Evolutionary conservation across 1,284 basidiomycete genomes (phyloP), one percentile per base, ranked within the genome.

Genomic region (Rhodotorula sp.): DNA sequence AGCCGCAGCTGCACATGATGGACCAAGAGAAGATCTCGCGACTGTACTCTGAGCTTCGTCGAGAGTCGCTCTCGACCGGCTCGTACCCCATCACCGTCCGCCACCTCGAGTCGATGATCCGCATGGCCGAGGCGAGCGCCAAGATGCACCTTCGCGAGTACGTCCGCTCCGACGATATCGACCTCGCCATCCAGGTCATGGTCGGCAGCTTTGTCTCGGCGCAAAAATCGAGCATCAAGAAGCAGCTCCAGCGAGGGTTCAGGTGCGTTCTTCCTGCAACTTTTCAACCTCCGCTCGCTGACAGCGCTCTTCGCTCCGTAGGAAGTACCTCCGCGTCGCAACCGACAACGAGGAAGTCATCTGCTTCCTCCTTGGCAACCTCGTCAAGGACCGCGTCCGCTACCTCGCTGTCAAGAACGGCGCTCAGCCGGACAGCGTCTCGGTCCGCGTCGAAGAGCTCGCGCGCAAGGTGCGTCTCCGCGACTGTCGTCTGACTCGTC

Each of bases 141-240:
- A 97, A 97, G 84, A 99, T 99, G 95, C 89, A 94, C 68, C 83
- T 99, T 72, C 86, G 96, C 60, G 96, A 99, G 81, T 97, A 92
- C 78, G 96, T 99, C 58, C 87, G 96, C 51, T 84, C 88, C 20
- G 96, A 99, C 80, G 96, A 99, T 80, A 94, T 99, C 76, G 94
- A 99, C 80, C 83, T 98, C 62, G 95, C 96, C 3, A 98, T 99
- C 75, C 92, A 92, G 73, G 94, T 97, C 50, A 90, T 92, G 4
- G 88, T 99, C 34, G 89, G 89, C 68, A 94, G 91, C 81, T 99
- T 99, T 80, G 91, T 99, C 67, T 93, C 83, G 75, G 91, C 95
- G 26, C 96, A 99, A 80, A 99, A 99, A 84, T 91, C 94, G 86
- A 93, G 90, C 70, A 94, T 99, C 82, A 98, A 98, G 85, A 95